Conservation (phyloP, 2,329 filamentous ascomycete genomes). For the Coleophoma crateriformis region DNA sequence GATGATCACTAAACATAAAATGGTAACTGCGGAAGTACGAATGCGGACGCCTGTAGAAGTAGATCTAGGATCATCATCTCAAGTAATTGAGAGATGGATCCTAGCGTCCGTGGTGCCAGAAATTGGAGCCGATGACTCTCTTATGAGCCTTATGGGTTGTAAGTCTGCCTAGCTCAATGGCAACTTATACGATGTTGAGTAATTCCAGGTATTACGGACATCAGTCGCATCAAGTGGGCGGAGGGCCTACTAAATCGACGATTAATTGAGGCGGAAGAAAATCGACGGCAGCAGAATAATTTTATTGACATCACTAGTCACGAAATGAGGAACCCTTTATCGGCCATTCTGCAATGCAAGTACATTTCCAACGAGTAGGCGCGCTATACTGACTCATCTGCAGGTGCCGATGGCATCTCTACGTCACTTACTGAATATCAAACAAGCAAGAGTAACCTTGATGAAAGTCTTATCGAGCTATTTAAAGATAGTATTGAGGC, state of each 20-base stretch:
- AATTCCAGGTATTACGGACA: constrained; percentile 67
- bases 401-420: constrained; percentile 68
- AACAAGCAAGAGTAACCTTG: constrained; percentile 19
- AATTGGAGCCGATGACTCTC: constrained; percentile 50
- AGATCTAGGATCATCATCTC: constrained; percentile 47
- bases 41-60: constrained; percentile 62
- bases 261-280: constrained; percentile 72
- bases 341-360: constrained; percentile 25
- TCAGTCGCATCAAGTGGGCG: constrained; percentile 76
- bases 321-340: constrained; percentile 71
- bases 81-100: constrained; percentile 69
- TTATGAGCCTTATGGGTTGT: constrained; percentile 65
- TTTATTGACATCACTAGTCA: constrained; percentile 70
- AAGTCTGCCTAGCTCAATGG: constrained; percentile 46
- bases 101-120: constrained; percentile 63
- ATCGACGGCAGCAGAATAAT: constrained; percentile 66
- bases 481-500: constrained; percentile 59
- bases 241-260: constrained; percentile 72
- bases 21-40: constrained; percentile 64
- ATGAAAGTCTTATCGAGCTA: constrained; percentile 38
- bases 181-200: constrained; percentile 13
- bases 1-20: constrained; percentile 52
- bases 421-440: constrained; percentile 29
- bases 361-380: constrained; percentile 36
- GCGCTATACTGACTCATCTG: constrained; percentile 70